phyloP scores from a whole-genome alignment of 371 early-diverging fungal species.

The Mucor indicus region DNA sequence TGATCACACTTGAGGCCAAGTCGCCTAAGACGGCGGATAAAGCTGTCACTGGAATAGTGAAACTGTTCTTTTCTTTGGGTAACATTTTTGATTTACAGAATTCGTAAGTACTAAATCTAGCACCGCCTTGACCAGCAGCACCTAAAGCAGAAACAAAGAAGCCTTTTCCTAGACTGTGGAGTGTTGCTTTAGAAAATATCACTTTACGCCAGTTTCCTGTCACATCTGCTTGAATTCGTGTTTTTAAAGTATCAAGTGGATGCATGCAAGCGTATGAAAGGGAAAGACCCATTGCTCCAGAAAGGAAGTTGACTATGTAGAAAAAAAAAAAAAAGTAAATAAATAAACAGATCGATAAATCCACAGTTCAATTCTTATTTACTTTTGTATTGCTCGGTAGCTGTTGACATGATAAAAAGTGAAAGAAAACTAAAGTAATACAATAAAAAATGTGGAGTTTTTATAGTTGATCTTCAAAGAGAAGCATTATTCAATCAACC shows the following conservation, averaged over 20 bases:
- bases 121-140: slow-evolving; percentile 77
- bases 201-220: slow-evolving; percentile 44
- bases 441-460: too few species aligned
- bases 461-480: too few species aligned
- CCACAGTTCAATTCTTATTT: too few species aligned
- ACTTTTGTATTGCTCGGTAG: too few species aligned
- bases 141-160: slow-evolving; percentile 68
- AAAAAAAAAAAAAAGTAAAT: too few species aligned
- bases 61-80: slow-evolving; percentile 26
- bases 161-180: slow-evolving; percentile 60
- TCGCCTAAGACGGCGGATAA: slow-evolving; percentile 77
- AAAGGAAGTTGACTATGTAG: slow-evolving; percentile 61
- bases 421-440: too few species aligned
- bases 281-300: slow-evolving; percentile 69
- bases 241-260: slow-evolving; percentile 71
- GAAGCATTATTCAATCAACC: too few species aligned
- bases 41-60: slow-evolving; percentile 61
- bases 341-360: too few species aligned
- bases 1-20: slow-evolving; percentile 73
- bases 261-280: slow-evolving; percentile 72
- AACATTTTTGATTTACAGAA: slow-evolving; percentile 64
- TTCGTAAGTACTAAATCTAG: slow-evolving; percentile 77
- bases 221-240: slow-evolving; percentile 60
- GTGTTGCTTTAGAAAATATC: slow-evolving; percentile 48
- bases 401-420: too few species aligned